Evolutionary conservation across 768 basidiomycete genomes (phyloP).

Genomic region (Pleurotus tuber-regium): DNA sequence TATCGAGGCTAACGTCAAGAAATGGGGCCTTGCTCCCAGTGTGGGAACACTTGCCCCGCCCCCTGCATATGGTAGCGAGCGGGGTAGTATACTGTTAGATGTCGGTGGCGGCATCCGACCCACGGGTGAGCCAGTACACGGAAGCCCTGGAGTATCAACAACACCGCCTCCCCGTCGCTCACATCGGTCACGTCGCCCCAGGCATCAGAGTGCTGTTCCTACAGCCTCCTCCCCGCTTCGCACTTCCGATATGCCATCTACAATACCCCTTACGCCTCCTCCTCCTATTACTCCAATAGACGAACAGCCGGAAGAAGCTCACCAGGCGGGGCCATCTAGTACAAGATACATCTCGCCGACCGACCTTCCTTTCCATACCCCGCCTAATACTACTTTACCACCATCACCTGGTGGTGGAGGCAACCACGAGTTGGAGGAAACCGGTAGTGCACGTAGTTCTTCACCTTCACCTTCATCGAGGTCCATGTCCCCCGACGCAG

Average conservation of each 20-base stretch:
- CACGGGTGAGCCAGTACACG: constrained; percentile 24
- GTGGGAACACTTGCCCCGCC: constrained; percentile 96
- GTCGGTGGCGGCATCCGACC: constrained; percentile 64
- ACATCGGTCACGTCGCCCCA: constrained; percentile 61
- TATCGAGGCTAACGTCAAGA: constrained; percentile 99
- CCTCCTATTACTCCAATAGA: constrained; percentile 78
- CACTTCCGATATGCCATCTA: constrained; percentile 41
- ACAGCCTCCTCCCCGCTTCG: constrained; percentile 68
- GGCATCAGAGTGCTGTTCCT: constrained; percentile 37
- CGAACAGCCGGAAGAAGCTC: constrained; percentile 52
- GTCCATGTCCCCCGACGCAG: constrained; percentile 58
- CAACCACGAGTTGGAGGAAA: constrained; percentile 25
- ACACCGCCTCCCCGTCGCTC: constrained; percentile 52
- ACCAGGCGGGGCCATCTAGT: constrained; percentile 48
- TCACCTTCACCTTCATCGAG: constrained; percentile 48
- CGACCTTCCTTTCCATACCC: constrained; percentile 58
- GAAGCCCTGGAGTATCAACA: constrained; percentile 37
- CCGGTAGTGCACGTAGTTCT: constrained; percentile 25
- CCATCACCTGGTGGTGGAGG: constrained; percentile 13
- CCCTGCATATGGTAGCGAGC: constrained; percentile 95
- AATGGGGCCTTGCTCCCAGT: constrained; percentile 98
- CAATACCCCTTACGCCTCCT: constrained; percentile 47
- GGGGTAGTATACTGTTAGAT: constrained; percentile 93
- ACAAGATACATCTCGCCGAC: constrained; percentile 59
- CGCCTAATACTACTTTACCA: constrained; percentile 48